phyloP scores from a whole-genome alignment of 2,329 filamentous ascomycete species.

The Pseudodiploospora longispora region DNA sequence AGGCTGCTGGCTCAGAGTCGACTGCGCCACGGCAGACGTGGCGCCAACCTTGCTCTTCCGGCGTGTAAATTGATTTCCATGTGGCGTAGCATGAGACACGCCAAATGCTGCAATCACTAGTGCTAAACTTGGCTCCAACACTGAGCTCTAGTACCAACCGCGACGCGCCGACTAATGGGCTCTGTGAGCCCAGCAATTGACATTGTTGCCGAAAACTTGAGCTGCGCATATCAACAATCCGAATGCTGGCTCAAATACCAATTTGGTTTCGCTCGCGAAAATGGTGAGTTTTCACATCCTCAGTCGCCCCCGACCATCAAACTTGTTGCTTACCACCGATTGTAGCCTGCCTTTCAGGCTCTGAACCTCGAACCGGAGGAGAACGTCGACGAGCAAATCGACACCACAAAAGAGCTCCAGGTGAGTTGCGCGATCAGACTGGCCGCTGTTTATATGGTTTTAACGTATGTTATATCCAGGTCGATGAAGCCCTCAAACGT shows the following conservation, averaged over 20 bases:
- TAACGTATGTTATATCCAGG: conserved; percentile 33
- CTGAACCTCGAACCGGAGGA: conserved; percentile 94
- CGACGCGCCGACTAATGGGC: too few relatives aligned
- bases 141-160: too few relatives aligned
- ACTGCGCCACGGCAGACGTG: too few relatives aligned
- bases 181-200: too few relatives aligned
- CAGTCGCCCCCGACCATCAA: background rate
- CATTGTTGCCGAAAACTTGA: too few relatives aligned
- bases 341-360: conserved; percentile 64
- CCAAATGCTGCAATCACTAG: too few relatives aligned
- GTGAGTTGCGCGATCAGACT: conserved; percentile 24
- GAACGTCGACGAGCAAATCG: conserved; percentile 80
- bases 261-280: conserved; percentile 8
- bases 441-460: background rate
- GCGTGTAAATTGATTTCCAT: too few relatives aligned
- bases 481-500: conserved; percentile 91
- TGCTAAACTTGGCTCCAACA: too few relatives aligned
- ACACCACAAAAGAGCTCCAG: conserved; percentile 91
- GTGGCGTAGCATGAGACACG: too few relatives aligned
- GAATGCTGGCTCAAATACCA: conserved; percentile 5
- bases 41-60: too few relatives aligned
- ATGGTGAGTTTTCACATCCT: conserved; percentile 4
- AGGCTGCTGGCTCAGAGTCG: too few relatives aligned
- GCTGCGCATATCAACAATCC: background rate
- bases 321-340: conserved; percentile 3